Evolutionary conservation across 352 stramenopile species (phyloP).

Genomic region (Pseudoperonospora humuli): DNA sequence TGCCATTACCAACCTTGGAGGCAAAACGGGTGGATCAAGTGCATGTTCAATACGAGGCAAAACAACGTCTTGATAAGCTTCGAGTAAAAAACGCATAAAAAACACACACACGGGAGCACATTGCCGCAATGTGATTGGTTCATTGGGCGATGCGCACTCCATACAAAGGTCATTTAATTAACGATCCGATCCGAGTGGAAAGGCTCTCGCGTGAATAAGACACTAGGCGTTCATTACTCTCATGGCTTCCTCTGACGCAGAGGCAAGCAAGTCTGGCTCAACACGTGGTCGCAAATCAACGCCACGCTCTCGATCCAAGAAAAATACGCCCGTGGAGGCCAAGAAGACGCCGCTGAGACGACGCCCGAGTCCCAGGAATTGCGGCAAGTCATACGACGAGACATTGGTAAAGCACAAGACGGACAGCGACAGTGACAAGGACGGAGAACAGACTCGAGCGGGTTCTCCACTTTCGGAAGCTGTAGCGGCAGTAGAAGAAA

Average conservation of each 20-base stretch:
- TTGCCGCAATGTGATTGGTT: conserved; percentile 17
- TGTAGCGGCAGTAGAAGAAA: not conserved
- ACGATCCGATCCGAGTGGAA: not conserved
- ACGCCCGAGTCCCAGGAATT: conserved; percentile 15
- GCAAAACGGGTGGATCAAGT: conserved; percentile 49
- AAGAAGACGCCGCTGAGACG: conserved; percentile 23
- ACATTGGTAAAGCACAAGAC: not conserved
- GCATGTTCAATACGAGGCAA: conserved; percentile 40
- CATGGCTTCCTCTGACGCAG: conserved; percentile 8
- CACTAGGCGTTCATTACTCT: too few species aligned
- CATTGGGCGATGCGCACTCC: too few species aligned
- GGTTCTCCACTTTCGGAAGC: not conserved
- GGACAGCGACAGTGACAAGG: conserved; percentile 4
- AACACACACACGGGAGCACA: not conserved
- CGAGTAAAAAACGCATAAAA: too few species aligned
- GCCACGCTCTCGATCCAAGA: conserved; percentile 11
- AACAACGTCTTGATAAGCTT: conserved; percentile 17
- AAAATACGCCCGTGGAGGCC: conserved; percentile 4
- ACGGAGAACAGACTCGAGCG: not conserved
- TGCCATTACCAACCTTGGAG: conserved; percentile 48
- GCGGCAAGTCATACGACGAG: conserved; percentile 4
- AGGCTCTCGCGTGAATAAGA: too few species aligned
- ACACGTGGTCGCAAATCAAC: conserved; percentile 13
- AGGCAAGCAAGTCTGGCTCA: conserved; percentile 8
- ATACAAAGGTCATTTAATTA: conserved; percentile 4